These are phyloP conservation scores for Cucurbita moschata DNA, from an alignment of 306 rosid genomes.

Conservation along the genomic window DNA sequence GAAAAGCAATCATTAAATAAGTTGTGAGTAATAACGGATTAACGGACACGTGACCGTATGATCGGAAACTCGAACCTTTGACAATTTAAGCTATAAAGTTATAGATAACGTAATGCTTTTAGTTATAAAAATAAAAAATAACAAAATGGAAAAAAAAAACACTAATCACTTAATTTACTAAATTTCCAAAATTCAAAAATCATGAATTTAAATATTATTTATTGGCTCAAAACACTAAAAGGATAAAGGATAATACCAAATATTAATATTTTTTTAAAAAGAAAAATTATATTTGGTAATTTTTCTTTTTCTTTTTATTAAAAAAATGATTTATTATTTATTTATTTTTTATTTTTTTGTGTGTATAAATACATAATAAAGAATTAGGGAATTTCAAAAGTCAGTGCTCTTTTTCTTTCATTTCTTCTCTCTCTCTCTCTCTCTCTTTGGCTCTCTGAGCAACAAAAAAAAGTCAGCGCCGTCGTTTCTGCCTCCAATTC, in stretches of 20 bases:
- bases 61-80: too few relatives aligned
- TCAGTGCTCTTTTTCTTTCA: constrained; percentile 7
- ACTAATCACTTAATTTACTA: background rate
- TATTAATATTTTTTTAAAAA: too few relatives aligned
- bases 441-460: background rate
- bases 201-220: background rate
- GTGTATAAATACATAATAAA: constrained; percentile 5
- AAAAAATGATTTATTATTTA: too few relatives aligned
- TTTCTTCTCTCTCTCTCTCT: background rate
- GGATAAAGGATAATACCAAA: background rate
- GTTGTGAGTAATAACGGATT: too few relatives aligned
- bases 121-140: too few relatives aligned
- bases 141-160: too few relatives aligned
- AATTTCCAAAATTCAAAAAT: background rate
- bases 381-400: background rate
- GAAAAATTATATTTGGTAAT: too few relatives aligned
- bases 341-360: background rate
- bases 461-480: constrained; percentile 50
- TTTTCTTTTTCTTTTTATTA: too few relatives aligned
- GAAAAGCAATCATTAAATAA: too few relatives aligned
- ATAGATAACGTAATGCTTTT: too few relatives aligned
- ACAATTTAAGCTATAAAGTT: too few relatives aligned
- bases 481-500: constrained; percentile 17
- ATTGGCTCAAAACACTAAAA: background rate
- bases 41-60: too few relatives aligned